Evolutionary conservation across 805 yeast species (phyloP), one percentile per base, ranked within the genome.

Genomic region (Candida railenensis): DNA sequence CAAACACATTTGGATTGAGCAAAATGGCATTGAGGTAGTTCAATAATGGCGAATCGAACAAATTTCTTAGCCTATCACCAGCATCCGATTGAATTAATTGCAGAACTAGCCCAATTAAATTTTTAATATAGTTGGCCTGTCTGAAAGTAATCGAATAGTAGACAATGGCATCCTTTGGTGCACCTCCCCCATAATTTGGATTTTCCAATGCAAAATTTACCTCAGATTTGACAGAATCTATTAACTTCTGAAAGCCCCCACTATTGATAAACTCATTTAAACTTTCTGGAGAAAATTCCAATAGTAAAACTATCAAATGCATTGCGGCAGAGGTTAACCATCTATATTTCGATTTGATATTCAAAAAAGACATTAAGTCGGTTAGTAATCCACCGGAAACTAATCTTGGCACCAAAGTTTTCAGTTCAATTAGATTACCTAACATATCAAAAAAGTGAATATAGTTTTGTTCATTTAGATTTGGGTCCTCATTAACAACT

Each of bases 41-140:
- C 15, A 91, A 65, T n/a, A 92, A 67, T 0, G 90, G 83, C 0
- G 97, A 87, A 57, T 92, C 98, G 56, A 89, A 87, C 34, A 92
- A 64, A 51, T 89, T 89, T 61, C 96, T 79, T 57, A 89, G 78
- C 48, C 94, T 74, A 59, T 90, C 97, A 37, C 95, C 94, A 3
- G 85, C 78, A 44, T 88, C 89, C n/a, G 83, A 75, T 46, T 80
- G 80, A 37, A 91, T 73, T 40, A 90, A 63, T 51, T 82, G 77
- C 19, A 80, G 64, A 0, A 85, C 82, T 21, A 90, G 74, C 50
- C 82, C 86, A 53, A 89, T 64, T 42, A 87, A 61, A 36, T 82
- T 76, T 18, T 63, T 47, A 20, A 70, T 55, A 49, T 59, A 66
- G 36, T 80, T 76, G 7, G 83, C 78, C 55, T 86, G 89, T 49